Base-by-base conservation (phyloP, 139 green algal species). In the Marvania coccoides region DNA sequence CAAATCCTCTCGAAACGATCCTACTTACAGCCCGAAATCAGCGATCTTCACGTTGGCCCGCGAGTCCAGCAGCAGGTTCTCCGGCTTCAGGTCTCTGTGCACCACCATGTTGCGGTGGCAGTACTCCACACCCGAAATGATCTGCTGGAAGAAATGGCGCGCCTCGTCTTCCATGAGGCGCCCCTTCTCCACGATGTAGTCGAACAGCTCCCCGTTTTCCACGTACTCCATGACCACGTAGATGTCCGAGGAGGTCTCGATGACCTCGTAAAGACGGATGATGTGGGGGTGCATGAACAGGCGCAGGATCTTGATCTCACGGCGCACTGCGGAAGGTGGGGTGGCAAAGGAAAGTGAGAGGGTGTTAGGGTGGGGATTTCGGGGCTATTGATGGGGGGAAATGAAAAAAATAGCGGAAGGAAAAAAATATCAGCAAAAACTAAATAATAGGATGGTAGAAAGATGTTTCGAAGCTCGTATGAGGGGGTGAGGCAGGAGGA, bases 251-350 rank as follows among this genome's bases (percentile, higher is more conserved):
- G 82, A 70, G 3, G 95, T 98, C 72, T 99, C 95, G 12, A 99
- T 92, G 13, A 99, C 94, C 72, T 99, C 94, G 39, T 99, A 99
- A 62, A 98, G 74, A 2, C 93, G 90, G 69, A 99, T 98, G 77
- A 99, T 98, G 85, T 99, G 94, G 23, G 94, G 94, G 77, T 99
- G 94, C 92, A 97, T 97, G 88, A 99, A 99, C 5, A 99, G 83
- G 14, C 93, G 82, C 58, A 99, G 70, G 36, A 99, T 99, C 74
- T 99, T 96, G 69, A 96, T 96, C 69, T 96, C 90, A 2, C 90
- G 72, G 30, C 81, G 80, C 28, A 96, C 90, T 96, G 80, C 47
- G 35, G 48, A 35, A 0, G 0, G 28, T 30, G 51, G 6, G 45
- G 10, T 13, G 37, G 38, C 45, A 70, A 63, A 24, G 19, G 34